Percentiles rank a stretch among this genome's conserved stretches.
Evolutionary conservation across 257 asterid genomes (phyloP).

Genomic region (Catharanthus roseus): DNA sequence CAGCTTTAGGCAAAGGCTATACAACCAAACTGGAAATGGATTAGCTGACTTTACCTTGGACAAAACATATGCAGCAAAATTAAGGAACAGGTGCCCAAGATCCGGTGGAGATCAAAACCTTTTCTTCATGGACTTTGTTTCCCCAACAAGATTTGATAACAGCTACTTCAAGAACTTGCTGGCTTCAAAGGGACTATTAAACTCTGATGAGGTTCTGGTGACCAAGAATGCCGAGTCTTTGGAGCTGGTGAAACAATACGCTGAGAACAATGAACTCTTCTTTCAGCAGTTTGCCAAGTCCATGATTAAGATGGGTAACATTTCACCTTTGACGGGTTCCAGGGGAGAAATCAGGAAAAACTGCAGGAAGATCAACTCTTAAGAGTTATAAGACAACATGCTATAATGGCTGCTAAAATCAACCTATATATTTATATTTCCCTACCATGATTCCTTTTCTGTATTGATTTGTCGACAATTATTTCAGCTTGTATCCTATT

Average conservation of each 20-base stretch:
- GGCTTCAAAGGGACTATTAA: slow-evolving; percentile 65
- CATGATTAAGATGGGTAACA: slow-evolving; percentile 80
- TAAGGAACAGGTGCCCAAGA: slow-evolving; percentile 58
- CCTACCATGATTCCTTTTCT: neutral
- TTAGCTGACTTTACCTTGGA: slow-evolving; percentile 54
- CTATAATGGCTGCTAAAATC: neutral
- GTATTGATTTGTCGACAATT: neutral
- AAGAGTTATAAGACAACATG: too few species aligned
- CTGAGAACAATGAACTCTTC: slow-evolving; percentile 51
- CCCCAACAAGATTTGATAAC: slow-evolving; percentile 70
- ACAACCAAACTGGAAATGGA: slow-evolving; percentile 68
- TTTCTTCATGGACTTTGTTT: slow-evolving; percentile 51
- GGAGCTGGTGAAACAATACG: slow-evolving; percentile 64
- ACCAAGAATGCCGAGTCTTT: slow-evolving; percentile 55
- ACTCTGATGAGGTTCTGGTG: slow-evolving; percentile 69
- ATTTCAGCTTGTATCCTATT: slow-evolving; percentile 3
- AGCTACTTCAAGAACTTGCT: slow-evolving; percentile 65
- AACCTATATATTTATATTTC: neutral
- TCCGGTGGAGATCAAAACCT: slow-evolving; percentile 88
- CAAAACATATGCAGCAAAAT: slow-evolving; percentile 46
- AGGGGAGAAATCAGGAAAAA: slow-evolving; percentile 66
- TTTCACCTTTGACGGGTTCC: slow-evolving; percentile 72
- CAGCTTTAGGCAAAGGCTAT: slow-evolving; percentile 86
- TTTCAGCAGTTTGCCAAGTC: slow-evolving; percentile 73
- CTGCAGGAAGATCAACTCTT: slow-evolving; percentile 67